A percentile compares a stretch with the other conserved stretches of the same genome.
Conservation (phyloP, 345 rosid genomes). For the Carallia pectinifolia region DNA sequence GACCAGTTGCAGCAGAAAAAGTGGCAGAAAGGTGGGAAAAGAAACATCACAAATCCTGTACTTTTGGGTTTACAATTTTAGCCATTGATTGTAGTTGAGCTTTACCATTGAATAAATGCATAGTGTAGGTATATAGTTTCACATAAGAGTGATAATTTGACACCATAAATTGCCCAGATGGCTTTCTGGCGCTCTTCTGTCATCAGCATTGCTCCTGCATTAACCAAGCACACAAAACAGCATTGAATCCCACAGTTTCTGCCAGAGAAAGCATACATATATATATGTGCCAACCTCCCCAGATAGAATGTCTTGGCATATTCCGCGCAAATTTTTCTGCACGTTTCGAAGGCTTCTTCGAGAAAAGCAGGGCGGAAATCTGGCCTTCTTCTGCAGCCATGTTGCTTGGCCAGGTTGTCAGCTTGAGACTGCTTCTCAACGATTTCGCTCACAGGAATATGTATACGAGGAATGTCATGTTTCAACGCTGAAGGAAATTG, state of each 20-base stretch:
- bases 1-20: background rate
- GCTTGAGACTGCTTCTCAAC: conserved; percentile 42
- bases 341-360: conserved; percentile 47
- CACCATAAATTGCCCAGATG: conserved; percentile 70
- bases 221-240: background rate
- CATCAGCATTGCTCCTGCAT: conserved; percentile 61
- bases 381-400: conserved; percentile 23
- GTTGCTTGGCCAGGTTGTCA: conserved; percentile 7
- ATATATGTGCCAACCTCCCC: conserved; percentile 9
- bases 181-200: conserved; percentile 59
- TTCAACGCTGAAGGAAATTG: conserved; percentile 22
- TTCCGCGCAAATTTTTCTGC: conserved; percentile 49
- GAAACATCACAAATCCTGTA: too few relatives aligned
- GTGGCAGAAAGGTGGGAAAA: too few relatives aligned
- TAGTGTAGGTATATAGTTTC: too few relatives aligned
- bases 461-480: conserved; percentile 35
- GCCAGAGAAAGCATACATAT: too few relatives aligned
- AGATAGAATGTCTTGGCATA: conserved; percentile 67
- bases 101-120: too few relatives aligned
- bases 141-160: background rate
- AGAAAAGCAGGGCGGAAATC: conserved; percentile 43
- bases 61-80: too few relatives aligned
- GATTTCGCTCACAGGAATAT: conserved; percentile 34
- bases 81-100: too few relatives aligned
- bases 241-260: too few relatives aligned